A percentile compares a stretch with the other conserved stretches of the same genome.
These are phyloP conservation scores for Suhomyces bolitotheri DNA, from an alignment of 1,139 yeast species.

Conservation along the genomic window DNA sequence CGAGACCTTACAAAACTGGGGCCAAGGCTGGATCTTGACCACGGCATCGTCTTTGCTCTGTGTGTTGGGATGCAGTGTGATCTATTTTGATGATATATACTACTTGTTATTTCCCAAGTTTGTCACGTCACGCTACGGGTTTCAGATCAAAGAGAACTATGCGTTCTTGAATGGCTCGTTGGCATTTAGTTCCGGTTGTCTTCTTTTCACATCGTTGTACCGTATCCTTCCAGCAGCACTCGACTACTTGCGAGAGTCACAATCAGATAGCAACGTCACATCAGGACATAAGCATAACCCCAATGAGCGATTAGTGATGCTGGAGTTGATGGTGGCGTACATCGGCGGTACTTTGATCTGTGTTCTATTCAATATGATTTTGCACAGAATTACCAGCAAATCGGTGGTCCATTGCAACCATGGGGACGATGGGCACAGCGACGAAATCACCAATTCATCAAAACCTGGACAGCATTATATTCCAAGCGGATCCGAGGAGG, in stretches of 20 bases:
- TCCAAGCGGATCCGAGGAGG: too few species aligned
- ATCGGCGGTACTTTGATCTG: conserved; percentile 63
- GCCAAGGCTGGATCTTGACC: conserved; percentile 29
- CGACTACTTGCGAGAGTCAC: conserved; percentile 34
- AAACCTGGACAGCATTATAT: too few species aligned
- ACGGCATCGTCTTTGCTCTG: conserved; percentile 23
- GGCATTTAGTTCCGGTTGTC: conserved; percentile 75
- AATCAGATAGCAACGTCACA: conserved; percentile 12
- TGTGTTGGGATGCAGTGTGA: conserved; percentile 23
- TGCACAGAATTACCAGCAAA: conserved; percentile 76
- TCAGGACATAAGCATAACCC: background rate
- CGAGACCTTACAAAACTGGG: conserved; percentile 10
- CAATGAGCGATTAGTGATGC: conserved; percentile 20
- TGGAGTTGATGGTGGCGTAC: conserved; percentile 51
- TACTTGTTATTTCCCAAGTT: conserved; percentile 35
- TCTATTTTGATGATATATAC: conserved; percentile 26
- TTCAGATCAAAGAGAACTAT: conserved; percentile 60
- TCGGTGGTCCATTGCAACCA: conserved; percentile 88
- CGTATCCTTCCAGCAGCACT: conserved; percentile 69
- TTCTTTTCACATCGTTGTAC: conserved; percentile 73
- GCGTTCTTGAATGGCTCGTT: conserved; percentile 64
- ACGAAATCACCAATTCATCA: too few species aligned
- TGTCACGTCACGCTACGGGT: conserved; percentile 44
- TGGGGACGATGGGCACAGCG: conserved; percentile 26
- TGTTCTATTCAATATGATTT: conserved; percentile 55